phyloP scores from a whole-genome alignment of 2,329 filamentous ascomycete genomes.

The Fonsecaea multimorphosa region DNA sequence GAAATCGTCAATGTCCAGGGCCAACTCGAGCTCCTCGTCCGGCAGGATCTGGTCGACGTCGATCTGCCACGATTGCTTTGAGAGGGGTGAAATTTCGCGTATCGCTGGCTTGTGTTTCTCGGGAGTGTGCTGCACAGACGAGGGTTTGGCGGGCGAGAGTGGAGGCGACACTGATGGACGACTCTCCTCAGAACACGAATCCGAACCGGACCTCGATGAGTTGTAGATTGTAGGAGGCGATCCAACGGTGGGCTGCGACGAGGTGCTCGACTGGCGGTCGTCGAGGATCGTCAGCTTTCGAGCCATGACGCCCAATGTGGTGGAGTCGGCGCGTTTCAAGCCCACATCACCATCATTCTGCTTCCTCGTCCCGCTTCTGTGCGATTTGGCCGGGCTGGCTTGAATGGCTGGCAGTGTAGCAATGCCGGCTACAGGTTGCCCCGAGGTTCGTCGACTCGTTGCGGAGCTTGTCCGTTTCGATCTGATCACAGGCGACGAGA shows the following conservation, averaged over 20 bases:
- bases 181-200: neutral
- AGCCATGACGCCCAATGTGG: slow-evolving; percentile 35
- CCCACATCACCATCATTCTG: slow-evolving; percentile 24
- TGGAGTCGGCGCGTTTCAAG: slow-evolving; percentile 39
- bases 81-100: neutral
- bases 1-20: slow-evolving; percentile 32
- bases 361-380: neutral
- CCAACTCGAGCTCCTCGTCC: slow-evolving; percentile 30
- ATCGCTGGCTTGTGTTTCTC: slow-evolving; percentile 5
- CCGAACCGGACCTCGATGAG: slow-evolving; percentile 23
- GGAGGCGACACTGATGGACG: neutral
- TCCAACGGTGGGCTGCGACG: slow-evolving; percentile 8
- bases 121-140: slow-evolving; percentile 18
- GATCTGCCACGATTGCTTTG: slow-evolving; percentile 21
- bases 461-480: slow-evolving; percentile 28
- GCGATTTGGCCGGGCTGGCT: slow-evolving; percentile 29
- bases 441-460: slow-evolving; percentile 27
- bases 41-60: slow-evolving; percentile 26
- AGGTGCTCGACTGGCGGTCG: slow-evolving; percentile 14
- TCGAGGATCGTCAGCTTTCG: slow-evolving; percentile 28
- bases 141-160: slow-evolving; percentile 7
- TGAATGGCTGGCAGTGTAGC: slow-evolving; percentile 32
- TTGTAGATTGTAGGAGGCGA: slow-evolving; percentile 26
- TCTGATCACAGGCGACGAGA: slow-evolving; percentile 14
- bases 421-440: slow-evolving; percentile 22